Conservation (phyloP, 495 filamentous ascomycete genomes). For the Talaromyces stipitatus region DNA sequence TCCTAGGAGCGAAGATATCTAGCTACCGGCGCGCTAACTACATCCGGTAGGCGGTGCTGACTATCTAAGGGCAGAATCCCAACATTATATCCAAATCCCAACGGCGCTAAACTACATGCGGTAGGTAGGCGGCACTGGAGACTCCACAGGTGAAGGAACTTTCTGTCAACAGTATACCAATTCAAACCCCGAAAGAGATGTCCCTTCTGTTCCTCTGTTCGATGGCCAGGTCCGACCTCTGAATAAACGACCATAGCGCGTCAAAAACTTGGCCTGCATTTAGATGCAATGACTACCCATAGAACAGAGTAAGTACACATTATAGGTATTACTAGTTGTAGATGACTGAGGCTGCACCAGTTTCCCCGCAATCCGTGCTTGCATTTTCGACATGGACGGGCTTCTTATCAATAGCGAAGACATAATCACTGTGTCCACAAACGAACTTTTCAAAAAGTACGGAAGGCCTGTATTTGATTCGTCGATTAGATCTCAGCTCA, state of each 20-base stretch:
- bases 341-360: slow-evolving; percentile 9
- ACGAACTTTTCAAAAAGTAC: slow-evolving; percentile 25
- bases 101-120: no score
- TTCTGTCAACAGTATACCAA: no score
- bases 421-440: slow-evolving; percentile 24
- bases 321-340: slow-evolving; percentile 3
- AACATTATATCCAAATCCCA: no score
- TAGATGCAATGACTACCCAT: slow-evolving; percentile 4
- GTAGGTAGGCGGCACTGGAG: no score
- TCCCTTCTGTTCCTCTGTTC: slow-evolving; percentile 12
- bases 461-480: slow-evolving; percentile 15
- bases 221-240: slow-evolving; percentile 6
- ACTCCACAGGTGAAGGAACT: no score
- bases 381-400: slow-evolving; percentile 40
- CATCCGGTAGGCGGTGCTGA: no score
- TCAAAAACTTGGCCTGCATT: slow-evolving; percentile 1
- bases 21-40: no score
- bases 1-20: no score
- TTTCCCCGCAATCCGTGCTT: slow-evolving; percentile 33
- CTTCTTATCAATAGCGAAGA: slow-evolving; percentile 37
- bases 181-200: slow-evolving; percentile 11
- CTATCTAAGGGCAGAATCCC: no score
- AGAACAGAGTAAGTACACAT: slow-evolving; percentile 3
- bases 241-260: not conserved
- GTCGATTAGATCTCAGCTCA: slow-evolving; percentile 20